These are phyloP conservation scores for Ceratocystis eucalypticola DNA, from an alignment of 2,329 filamentous ascomycete genomes.

Conservation along the genomic window DNA sequence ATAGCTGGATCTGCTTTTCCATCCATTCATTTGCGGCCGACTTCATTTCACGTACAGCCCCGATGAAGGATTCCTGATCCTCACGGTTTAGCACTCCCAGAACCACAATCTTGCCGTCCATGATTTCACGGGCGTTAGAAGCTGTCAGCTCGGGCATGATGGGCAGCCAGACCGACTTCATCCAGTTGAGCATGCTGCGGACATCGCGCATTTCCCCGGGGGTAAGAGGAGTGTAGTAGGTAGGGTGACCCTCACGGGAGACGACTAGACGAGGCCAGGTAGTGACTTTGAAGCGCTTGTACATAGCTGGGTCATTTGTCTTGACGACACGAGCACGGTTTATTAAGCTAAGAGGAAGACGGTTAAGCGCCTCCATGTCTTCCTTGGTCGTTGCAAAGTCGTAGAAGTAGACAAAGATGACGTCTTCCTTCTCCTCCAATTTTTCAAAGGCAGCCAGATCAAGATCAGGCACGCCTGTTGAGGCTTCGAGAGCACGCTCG, in stretches of 20 bases:
- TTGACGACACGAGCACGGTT: constrained; percentile 88
- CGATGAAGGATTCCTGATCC: constrained; percentile 62
- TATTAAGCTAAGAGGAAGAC: constrained; percentile 74
- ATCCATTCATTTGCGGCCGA: constrained; percentile 95
- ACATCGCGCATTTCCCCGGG: constrained; percentile 89
- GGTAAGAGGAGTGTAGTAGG: constrained; percentile 76
- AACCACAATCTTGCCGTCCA: constrained; percentile 90
- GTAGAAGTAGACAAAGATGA: constrained; percentile 96
- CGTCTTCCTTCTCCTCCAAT: constrained; percentile 83
- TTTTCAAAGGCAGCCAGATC: constrained; percentile 62
- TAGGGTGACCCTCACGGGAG: constrained; percentile 74
- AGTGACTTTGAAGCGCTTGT: constrained; percentile 79
- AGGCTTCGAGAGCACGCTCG: constrained; percentile 69
- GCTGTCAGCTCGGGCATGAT: constrained; percentile 89
- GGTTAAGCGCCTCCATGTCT: constrained; percentile 79
- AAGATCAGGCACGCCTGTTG: constrained; percentile 66
- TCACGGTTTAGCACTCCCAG: constrained; percentile 75
- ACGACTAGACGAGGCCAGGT: constrained; percentile 93
- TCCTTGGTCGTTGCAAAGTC: constrained; percentile 87
- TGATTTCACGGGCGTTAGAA: constrained; percentile 83
- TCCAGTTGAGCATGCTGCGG: constrained; percentile 68
- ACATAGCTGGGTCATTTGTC: constrained; percentile 64
- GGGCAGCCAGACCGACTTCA: constrained; percentile 91
- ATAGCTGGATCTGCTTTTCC: constrained; percentile 83
- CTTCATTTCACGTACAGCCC: constrained; percentile 80